phyloP scores from a whole-genome alignment of 2,329 filamentous ascomycete species.

The Simplicillium aogashimaense region DNA sequence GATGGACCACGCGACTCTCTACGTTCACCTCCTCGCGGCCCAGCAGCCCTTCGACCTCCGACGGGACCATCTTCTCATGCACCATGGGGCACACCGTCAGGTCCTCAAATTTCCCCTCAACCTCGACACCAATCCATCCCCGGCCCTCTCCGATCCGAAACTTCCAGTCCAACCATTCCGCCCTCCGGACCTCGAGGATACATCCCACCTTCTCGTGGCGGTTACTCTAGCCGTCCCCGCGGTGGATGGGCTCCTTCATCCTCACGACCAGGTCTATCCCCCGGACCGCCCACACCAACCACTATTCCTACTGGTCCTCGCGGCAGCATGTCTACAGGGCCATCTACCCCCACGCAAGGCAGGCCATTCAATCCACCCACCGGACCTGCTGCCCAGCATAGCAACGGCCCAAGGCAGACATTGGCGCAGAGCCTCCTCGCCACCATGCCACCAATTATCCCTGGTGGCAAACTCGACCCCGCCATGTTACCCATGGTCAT shows the following conservation, averaged over 20 bases:
- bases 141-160: slow-evolving; percentile 21
- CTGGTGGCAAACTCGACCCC: slow-evolving; percentile 45
- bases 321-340: slow-evolving; percentile 1
- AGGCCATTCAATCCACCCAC: slow-evolving; percentile 48
- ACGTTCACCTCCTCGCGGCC: slow-evolving; percentile 44
- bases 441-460: slow-evolving; percentile 39
- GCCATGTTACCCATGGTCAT: slow-evolving; percentile 29
- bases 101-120: slow-evolving; percentile 9
- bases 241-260: slow-evolving; percentile 31
- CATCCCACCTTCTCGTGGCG: slow-evolving; percentile 31
- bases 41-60: slow-evolving; percentile 42
- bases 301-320: slow-evolving; percentile 41
- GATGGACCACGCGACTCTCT: slow-evolving; percentile 17
- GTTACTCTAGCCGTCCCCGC: slow-evolving; percentile 34
- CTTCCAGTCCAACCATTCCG: slow-evolving; percentile 35
- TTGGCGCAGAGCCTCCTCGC: slow-evolving; percentile 43
- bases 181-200: slow-evolving; percentile 47
- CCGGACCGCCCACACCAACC: slow-evolving; percentile 28
- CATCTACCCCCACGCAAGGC: slow-evolving; percentile 29
- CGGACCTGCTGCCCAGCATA: slow-evolving; percentile 35
- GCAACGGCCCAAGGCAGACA: slow-evolving; percentile 27
- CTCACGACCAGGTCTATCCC: slow-evolving; percentile 21
- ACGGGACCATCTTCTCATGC: slow-evolving; percentile 26
- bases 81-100: not conserved
- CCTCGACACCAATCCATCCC: slow-evolving; percentile 18